Evolutionary conservation across 2,329 filamentous ascomycete species (phyloP).

Genomic region (Periconia sp.): DNA sequence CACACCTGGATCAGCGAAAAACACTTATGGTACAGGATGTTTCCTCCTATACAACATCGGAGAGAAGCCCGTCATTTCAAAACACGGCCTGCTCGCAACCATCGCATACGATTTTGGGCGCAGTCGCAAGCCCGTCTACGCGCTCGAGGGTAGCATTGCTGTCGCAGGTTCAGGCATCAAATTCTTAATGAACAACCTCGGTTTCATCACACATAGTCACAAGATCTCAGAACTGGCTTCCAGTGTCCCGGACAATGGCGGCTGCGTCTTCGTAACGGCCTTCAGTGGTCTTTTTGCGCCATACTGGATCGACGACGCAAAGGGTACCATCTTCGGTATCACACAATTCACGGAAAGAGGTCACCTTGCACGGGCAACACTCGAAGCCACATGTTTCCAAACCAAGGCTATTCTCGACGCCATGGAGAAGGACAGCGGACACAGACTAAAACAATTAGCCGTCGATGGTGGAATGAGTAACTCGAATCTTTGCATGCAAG

Average conservation of each 20-base stretch:
- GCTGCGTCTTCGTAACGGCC: slow-evolving; percentile 82
- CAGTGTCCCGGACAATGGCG: slow-evolving; percentile 73
- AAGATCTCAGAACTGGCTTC: slow-evolving; percentile 67
- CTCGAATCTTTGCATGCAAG: slow-evolving; percentile 84
- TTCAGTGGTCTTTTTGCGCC: slow-evolving; percentile 90
- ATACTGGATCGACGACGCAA: slow-evolving; percentile 93
- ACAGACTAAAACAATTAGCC: slow-evolving; percentile 72
- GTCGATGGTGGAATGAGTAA: slow-evolving; percentile 91
- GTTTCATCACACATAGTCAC: slow-evolving; percentile 61
- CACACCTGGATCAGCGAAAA: slow-evolving; percentile 79
- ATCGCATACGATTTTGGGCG: slow-evolving; percentile 83
- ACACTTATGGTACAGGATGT: slow-evolving; percentile 88
- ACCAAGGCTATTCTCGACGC: slow-evolving; percentile 89
- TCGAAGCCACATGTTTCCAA: slow-evolving; percentile 91
- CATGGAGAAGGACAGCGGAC: slow-evolving; percentile 83
- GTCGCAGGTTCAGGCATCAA: slow-evolving; percentile 81
- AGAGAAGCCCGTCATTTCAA: slow-evolving; percentile 80
- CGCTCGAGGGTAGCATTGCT: slow-evolving; percentile 80
- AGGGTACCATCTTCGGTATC: slow-evolving; percentile 81
- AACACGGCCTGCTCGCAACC: slow-evolving; percentile 79
- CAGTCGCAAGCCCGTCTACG: slow-evolving; percentile 68
- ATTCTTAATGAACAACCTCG: slow-evolving; percentile 65
- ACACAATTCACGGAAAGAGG: slow-evolving; percentile 83
- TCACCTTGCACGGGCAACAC: slow-evolving; percentile 84
- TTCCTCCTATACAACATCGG: slow-evolving; percentile 91